Evolutionary conservation across 2,329 filamentous ascomycete species (phyloP).

Genomic region (Pseudogymnoascus pannorum): DNA sequence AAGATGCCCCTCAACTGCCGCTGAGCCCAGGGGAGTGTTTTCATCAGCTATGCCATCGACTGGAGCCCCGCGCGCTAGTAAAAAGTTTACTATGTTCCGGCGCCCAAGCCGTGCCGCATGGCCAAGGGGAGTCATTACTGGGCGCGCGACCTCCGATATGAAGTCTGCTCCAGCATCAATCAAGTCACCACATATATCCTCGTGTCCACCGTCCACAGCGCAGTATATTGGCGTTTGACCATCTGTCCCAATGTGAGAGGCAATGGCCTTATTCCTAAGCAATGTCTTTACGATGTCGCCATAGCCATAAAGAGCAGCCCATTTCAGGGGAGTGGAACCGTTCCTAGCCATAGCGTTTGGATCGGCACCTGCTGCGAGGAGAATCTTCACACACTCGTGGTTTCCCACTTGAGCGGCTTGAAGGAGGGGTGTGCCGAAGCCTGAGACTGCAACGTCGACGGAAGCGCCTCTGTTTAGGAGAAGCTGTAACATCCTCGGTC

Average conservation of each 20-base stretch:
- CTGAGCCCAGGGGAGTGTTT: neutral
- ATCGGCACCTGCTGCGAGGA: conserved; percentile 9
- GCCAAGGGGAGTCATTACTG: neutral
- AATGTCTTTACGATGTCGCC: conserved; percentile 3
- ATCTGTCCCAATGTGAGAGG: conserved; percentile 1
- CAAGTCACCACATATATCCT: neutral
- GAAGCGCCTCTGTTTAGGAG: neutral
- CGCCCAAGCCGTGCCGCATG: neutral
- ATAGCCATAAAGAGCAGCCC: conserved; percentile 11
- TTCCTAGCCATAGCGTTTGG: neutral
- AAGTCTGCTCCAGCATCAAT: conserved; percentile 2
- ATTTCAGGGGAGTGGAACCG: conserved; percentile 9
- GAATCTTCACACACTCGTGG: neutral
- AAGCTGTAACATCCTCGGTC: neutral
- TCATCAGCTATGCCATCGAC: neutral
- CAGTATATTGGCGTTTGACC: neutral
- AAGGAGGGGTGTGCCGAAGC: neutral
- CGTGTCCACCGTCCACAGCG: neutral
- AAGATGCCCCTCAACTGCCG: neutral
- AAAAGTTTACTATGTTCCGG: neutral
- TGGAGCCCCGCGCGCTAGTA: neutral
- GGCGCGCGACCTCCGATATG: neutral
- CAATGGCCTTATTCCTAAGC: conserved; percentile 7
- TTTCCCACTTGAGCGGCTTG: neutral
- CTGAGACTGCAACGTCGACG: neutral